Base-by-base conservation (phyloP, 139 green algal genomes). In the Haematococcus sp. region DNA sequence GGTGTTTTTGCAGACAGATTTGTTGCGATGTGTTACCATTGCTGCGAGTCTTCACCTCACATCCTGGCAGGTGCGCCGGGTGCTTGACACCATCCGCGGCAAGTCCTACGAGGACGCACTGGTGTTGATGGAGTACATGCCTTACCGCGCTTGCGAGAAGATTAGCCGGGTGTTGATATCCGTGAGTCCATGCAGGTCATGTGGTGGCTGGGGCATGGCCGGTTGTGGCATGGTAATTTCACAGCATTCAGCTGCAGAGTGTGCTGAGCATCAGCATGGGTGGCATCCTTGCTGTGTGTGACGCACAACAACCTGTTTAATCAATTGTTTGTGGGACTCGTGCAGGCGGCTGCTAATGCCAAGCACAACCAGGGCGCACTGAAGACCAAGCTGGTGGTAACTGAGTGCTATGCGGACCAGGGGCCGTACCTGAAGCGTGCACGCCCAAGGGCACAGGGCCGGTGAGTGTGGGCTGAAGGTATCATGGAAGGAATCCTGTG, bases 101-200 rank as follows among this genome's bases (percentile, higher is more conserved):
- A 78, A 88, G 35, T 88, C 80, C 44, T 98, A 98, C 74, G 94
- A 98, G 85, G 92, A 98, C 68, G 92, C 92, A 2, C 85, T 98
- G 51, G 91, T 96, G 76, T 89, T 98, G 23, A 84, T 97, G 75
- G 91, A 98, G 79, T 97, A 96, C 83, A 92, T 97, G 86, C 94
- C 94, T 4, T 98, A 98, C 86, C 79, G 79, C 63, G 88, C 92
- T 3, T 91, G 88, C 63, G 92, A 96, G 71, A 78, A 72, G 23
- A 90, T 96, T 33, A 71, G 91, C 15, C 88, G 91, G 74, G 85
- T 84, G 19, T 74, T 96, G 30, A 82, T 95, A 35, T 95, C 91
- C 51, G 84, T 90, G 51, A 70, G 80, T 49, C 40, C 40, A 49
- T 49, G 40, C 40, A 49, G 40, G 7, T 11, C 40, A 49, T 49